Evolutionary conservation across 495 filamentous ascomycete species (phyloP), one percentile per base, ranked within the genome.

Genomic region (Sordaria brevicollis): DNA sequence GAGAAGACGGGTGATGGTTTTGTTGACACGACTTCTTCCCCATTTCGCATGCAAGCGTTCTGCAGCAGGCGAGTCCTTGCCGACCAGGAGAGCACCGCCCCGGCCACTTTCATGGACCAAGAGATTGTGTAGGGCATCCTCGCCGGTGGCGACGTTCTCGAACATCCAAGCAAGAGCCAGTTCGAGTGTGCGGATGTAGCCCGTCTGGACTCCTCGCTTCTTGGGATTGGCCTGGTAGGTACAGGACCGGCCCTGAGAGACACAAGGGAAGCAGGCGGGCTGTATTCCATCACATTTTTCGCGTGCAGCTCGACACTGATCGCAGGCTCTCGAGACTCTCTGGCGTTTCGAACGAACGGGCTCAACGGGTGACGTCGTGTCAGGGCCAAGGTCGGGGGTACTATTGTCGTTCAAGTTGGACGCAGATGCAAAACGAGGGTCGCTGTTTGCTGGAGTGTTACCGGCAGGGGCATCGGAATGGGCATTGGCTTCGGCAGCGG

Each of bases 161-260:
- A 81, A 77, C 10, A 81, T 68, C 73, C 72, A 75, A 68, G 78
- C 82, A 65, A 84, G 71, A 67, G 76, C 65, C 79, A 80, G 79
- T 75, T 91, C 89, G 25, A 91, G 77, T 5, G 85, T 84, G 38
- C 87, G 81, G 2, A 90, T 88, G 75, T 90, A 90, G 43, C 89
- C 89, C 37, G 86, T 84, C 49, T 87, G 87, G 29, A 90, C 81
- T 1, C 89, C 91, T 62, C 91, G 85, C 76, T 92, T 93, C 78
- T 90, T 92, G 33, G 90, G 86, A 71, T 86, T 86, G 29, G 87
- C 84, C 68, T 89, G 85, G 78, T 92, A 93, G 5, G 89, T 88
- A 75, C 91, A 93, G 67, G 81, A 71, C 13, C 89, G 81, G 17
- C 81, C 84, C 65, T 89, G 84, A 6, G 86, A 83, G 25, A 82